Base-by-base conservation (phyloP, 192 early-diverging fungal genomes). In the Helicostylum pulchrum region DNA sequence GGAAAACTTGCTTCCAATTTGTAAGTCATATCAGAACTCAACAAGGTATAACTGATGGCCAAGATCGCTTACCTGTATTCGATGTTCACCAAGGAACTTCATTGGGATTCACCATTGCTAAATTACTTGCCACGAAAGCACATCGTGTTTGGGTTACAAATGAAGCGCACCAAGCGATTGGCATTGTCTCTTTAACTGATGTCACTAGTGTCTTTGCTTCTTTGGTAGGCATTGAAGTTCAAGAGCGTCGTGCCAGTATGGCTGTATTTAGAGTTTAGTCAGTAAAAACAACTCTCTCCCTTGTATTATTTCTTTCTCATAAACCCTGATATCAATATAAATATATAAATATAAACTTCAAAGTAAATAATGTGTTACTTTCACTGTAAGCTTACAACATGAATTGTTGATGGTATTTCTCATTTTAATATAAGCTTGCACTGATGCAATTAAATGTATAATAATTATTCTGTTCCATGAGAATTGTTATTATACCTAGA, bases 181-280 rank as follows among this genome's bases (percentile, higher is more conserved):
- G 90, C 11, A 82, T 94, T 9, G 83, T 94, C 6, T 88, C 86
- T 26, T 76, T 94, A 8, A 94, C 92, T n/a, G 92, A 94, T 65
- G 77, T 94, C 8, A 76, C 91, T 68, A 67, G 81, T 21, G 47
- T 48, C n/a, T 44, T 73, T 36, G 60, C 67, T 39, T 56, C 54
- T 36, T 19, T 56, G 32, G 54, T 17, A 36, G 54, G 54, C 9
- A n/a, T 56, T 2, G n/a, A 56, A 17, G 8, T 17, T 56, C 34
- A 39, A 15, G 54, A 56, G 19, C 31, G 54, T 39, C 57, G 36
- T 46, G 12, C 43, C 4, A 45, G 36, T 45, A 45, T 60, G 43
- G 36, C 43, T 11, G 39, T 21, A 45, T 45, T 45, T 60, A 60
- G 45, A 39, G 36, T 4, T 10, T 39, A 10, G 26, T 26, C 2